Evolutionary conservation across 2,329 filamentous ascomycete genomes (phyloP), one percentile per base, ranked within the genome.

Genomic region (Whalleya microplaca): DNA sequence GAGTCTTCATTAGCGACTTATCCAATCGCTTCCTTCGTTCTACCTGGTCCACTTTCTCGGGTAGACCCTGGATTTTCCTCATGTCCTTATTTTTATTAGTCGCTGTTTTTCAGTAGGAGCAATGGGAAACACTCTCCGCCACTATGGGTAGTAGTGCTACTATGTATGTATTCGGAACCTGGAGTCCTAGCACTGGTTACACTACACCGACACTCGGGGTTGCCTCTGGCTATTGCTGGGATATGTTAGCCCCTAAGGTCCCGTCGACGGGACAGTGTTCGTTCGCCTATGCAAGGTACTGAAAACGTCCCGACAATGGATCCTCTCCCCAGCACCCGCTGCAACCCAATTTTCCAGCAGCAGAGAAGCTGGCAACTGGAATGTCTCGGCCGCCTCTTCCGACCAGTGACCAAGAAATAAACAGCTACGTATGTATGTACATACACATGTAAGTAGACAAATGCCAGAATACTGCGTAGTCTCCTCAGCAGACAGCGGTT

Each of bases 291-390:
- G 32, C 10, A 37, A 6, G 32, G 27, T 29, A 29, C 27, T 29
- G 27, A 29, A 29, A 12, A 29, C 27, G 45, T n/a, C n/a, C n/a
- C n/a, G n/a, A n/a, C n/a, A n/a, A n/a, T n/a, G n/a, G n/a, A n/a
- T n/a, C n/a, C n/a, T n/a, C 37, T 55, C 46, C 37, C 29, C 23
- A 53, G 32, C 48, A 51, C 45, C 37, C 41, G 49, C 51, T 59
- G 37, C 43, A 47, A 61, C 55, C 40, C 37, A 55, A 45, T 52
- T 44, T 44, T n/a, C n/a, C n/a, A 29, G 43, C 21, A 47, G 43
- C 19, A 58, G 27, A 37, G 45, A 27, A 49, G 44, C 18, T 8
- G 27, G 21, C 21, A n/a, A n/a, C n/a, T n/a, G n/a, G n/a, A n/a
- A 18, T 45, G 19, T 21, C 20, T 44, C 41, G 37, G 29, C 19